Evolutionary conservation across 2,329 filamentous ascomycete species (phyloP), one percentile per base, ranked within the genome.

Genomic region (Colletotrichum paranaense): DNA sequence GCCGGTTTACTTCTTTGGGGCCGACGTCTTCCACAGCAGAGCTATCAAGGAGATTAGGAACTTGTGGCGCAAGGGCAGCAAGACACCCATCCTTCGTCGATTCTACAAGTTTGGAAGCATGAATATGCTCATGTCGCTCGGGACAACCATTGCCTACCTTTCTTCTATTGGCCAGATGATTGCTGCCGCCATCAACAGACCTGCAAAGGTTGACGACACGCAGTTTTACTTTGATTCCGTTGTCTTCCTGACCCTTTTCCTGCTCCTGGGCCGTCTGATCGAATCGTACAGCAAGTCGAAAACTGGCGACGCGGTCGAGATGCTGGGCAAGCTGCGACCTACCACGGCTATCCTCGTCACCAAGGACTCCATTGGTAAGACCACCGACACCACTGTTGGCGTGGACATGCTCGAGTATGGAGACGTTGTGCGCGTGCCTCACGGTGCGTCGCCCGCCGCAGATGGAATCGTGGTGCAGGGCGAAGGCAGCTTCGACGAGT

Each of bases 41-140:
- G 93, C 94, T 0, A 80, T 95, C 76, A 97, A 95, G 80, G 95
- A 98, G 78, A 84, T 98, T 14, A 87, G 87, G 74, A 88, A 91
- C 0, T 86, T 98, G 75, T 98, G 95, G 95, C 89, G 93, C 26
- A 91, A 86, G 2, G 90, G 91, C 32, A 97, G 94, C 79, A 90
- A 88, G 49, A 92, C 92, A 1, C 93, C 94, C 0, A 80, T 97
- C 4, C 77, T 94, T 19, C 89, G 92, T 76, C 88, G 95, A 16
- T 95, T 98, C 79, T 95, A 95, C 81, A 92, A 93, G n/a, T 98
- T 98, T 78, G 95, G 95, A 9, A 98, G 95, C 84, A 98, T 98
- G 95, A 97, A 97, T 80, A 93, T 97, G 85, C 88, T 98, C 73
- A 95, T 98, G 83, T 97, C 93, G 8, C 88, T 97, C 2, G 95